Conservation (phyloP, 805 yeast genomes). For the Blastobotrys americana region DNA sequence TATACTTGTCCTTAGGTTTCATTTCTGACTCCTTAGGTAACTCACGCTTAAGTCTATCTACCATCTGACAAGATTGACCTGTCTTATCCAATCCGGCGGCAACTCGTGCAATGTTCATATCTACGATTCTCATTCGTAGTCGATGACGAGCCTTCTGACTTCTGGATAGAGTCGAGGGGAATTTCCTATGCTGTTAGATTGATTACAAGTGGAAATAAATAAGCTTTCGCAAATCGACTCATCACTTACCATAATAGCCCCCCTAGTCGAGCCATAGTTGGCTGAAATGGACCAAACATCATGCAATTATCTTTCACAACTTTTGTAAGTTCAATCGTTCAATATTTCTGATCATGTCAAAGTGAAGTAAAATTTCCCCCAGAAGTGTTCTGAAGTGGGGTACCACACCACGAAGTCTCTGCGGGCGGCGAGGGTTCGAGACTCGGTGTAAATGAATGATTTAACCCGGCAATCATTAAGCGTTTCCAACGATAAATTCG, state of each 20-base stretch:
- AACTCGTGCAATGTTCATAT: constrained; percentile 62
- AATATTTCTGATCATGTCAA: constrained; percentile 1
- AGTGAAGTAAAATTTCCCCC: neutral
- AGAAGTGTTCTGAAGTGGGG: neutral
- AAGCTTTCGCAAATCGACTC: no score
- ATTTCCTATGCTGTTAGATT: constrained; percentile 41
- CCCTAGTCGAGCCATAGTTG: constrained; percentile 50
- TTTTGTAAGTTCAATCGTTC: neutral
- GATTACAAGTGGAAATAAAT: neutral
- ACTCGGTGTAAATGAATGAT: no score
- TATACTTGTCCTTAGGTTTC: constrained; percentile 77
- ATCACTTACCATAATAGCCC: constrained; percentile 62
- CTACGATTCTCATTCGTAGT: constrained; percentile 74
- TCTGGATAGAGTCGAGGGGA: constrained; percentile 69
- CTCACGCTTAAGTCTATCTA: constrained; percentile 35
- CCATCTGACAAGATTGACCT: constrained; percentile 31
- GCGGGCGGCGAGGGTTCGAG: no score
- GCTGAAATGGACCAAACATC: constrained; percentile 70
- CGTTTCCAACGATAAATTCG: no score
- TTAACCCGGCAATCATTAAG: neutral
- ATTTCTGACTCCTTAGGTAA: constrained; percentile 77
- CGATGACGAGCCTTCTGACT: constrained; percentile 81
- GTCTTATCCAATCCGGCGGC: constrained; percentile 41
- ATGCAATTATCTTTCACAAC: no score
- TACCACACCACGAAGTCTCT: no score